These are phyloP conservation scores for Amauroascus niger DNA, from an alignment of 2,329 filamentous ascomycete genomes.

Conservation along the genomic window DNA sequence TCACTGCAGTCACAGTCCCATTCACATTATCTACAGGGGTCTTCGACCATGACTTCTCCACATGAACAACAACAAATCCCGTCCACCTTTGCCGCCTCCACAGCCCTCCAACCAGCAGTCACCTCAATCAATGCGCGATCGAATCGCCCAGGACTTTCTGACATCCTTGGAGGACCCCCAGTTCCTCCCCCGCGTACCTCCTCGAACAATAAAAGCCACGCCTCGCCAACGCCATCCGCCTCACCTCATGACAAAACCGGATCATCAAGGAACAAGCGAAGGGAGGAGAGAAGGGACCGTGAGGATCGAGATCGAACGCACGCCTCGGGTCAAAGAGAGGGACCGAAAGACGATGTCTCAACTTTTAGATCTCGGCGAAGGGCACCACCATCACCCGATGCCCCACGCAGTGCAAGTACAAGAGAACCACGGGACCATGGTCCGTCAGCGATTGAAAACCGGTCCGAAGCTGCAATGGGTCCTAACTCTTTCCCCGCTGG, in stretches of 20 bases:
- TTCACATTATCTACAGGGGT: slow-evolving; percentile 27
- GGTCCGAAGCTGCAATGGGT: slow-evolving; percentile 40
- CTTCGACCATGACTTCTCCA: slow-evolving; percentile 38
- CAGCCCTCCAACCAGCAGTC: slow-evolving; percentile 24
- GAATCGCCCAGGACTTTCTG: slow-evolving; percentile 27
- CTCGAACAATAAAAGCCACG: slow-evolving; percentile 52
- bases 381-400: slow-evolving; percentile 40
- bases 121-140: slow-evolving; percentile 14
- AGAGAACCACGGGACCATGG: slow-evolving; percentile 33
- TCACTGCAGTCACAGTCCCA: slow-evolving; percentile 21
- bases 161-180: slow-evolving; percentile 53
- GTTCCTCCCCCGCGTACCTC: slow-evolving; percentile 73
- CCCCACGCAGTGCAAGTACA: slow-evolving; percentile 36
- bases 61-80: slow-evolving; percentile 37
- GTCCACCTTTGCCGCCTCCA: slow-evolving; percentile 35
- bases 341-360: slow-evolving; percentile 31
- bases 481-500: slow-evolving; percentile 49
- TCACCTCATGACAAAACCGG: slow-evolving; percentile 30
- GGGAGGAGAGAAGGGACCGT: slow-evolving; percentile 30
- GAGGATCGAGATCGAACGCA: slow-evolving; percentile 29
- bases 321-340: slow-evolving; percentile 36
- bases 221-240: slow-evolving; percentile 29
- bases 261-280: slow-evolving; percentile 35
- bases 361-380: slow-evolving; percentile 40
- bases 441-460: slow-evolving; percentile 26